Evolutionary conservation across 495 filamentous ascomycete genomes (phyloP).

Genomic region (Penicillium ochrochloron): DNA sequence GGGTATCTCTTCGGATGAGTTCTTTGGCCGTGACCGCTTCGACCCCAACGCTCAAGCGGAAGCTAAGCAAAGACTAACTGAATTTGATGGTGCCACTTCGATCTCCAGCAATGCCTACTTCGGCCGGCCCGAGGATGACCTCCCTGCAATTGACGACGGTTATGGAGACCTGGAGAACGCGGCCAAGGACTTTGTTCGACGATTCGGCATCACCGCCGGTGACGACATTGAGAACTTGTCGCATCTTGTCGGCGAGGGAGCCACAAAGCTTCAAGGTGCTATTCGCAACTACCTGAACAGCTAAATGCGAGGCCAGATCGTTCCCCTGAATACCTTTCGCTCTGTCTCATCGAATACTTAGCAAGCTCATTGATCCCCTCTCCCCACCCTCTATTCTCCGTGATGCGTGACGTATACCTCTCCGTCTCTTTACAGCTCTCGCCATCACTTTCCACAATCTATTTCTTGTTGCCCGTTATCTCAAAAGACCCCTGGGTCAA

Average conservation of each 20-base stretch:
- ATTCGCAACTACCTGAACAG: conserved; percentile 82
- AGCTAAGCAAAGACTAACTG: conserved; percentile 82
- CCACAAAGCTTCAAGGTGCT: conserved; percentile 79
- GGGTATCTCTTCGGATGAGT: conserved; percentile 96
- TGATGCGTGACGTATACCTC: conserved; percentile 31
- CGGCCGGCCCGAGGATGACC: conserved; percentile 80
- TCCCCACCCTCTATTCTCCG: conserved; percentile 8
- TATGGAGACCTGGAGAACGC: conserved; percentile 90
- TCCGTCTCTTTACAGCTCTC: conserved; percentile 10
- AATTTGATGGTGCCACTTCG: conserved; percentile 88
- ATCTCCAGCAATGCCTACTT: conserved; percentile 98
- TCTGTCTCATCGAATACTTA: conserved; percentile 31
- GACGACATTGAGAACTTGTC: conserved; percentile 93
- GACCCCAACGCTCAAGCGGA: conserved; percentile 81
- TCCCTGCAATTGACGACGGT: conserved; percentile 60
- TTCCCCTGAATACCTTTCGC: conserved; percentile 22
- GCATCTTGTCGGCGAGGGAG: conserved; percentile 81
- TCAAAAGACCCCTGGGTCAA: conserved; percentile 14
- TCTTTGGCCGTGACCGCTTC: conserved; percentile 88
- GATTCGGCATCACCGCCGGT: conserved; percentile 91
- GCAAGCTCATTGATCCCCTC: conserved; percentile 30
- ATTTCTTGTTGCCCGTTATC: not conserved
- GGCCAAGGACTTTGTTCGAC: conserved; percentile 91
- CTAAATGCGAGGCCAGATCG: conserved; percentile 38
- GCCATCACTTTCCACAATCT: conserved; percentile 17